These are phyloP conservation scores for Murraya koenigii DNA, from an alignment of 345 rosid genomes.

Conservation along the genomic window DNA sequence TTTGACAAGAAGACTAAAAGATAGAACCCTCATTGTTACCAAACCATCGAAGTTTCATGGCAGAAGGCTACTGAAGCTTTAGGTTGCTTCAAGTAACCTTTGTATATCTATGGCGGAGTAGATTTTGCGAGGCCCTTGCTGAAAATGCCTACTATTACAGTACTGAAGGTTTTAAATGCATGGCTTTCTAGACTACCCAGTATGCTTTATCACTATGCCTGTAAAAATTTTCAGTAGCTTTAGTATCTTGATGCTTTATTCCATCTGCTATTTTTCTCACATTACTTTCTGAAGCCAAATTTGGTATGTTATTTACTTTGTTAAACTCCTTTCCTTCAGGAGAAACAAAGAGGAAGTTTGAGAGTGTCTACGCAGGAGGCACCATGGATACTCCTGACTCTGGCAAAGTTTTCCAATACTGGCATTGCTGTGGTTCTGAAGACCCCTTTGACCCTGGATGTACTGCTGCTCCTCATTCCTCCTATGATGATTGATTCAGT, in stretches of 20 bases:
- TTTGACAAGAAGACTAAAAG: not conserved
- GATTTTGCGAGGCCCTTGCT: not conserved
- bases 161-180: not conserved
- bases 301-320: not conserved
- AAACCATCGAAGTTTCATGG: not conserved
- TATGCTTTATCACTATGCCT: not conserved
- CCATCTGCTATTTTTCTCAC: not conserved
- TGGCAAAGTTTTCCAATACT: conserved; percentile 66
- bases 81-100: not conserved
- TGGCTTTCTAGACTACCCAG: not conserved
- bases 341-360: conserved; percentile 95
- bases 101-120: not conserved
- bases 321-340: conserved; percentile 34
- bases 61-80: not conserved
- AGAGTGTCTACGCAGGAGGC: conserved; percentile 78
- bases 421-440: conserved; percentile 98
- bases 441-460: conserved; percentile 90
- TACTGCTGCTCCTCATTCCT: conserved; percentile 72
- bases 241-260: not conserved
- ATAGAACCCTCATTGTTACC: not conserved
- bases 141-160: not conserved
- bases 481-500: conserved; percentile 68
- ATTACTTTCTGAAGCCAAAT: not conserved
- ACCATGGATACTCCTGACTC: conserved; percentile 81
- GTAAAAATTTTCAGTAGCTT: not conserved